These are phyloP conservation scores for Crucihimalaya himalaica DNA, from an alignment of 345 rosid genomes.

Conservation along the genomic window DNA sequence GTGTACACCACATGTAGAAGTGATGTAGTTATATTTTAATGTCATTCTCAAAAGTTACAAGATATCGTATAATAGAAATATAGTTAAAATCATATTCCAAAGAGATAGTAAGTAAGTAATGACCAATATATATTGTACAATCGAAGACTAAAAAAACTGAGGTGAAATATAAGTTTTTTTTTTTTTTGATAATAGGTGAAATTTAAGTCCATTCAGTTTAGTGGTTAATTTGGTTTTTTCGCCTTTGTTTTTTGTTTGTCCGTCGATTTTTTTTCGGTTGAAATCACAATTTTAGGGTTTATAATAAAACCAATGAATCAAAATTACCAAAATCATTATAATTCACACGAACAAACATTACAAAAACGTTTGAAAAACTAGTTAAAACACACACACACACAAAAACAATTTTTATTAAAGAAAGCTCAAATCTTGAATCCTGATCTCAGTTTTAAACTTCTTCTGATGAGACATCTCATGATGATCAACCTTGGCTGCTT, in stretches of 20 bases:
- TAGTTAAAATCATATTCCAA: neutral
- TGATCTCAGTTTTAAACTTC: slow-evolving; percentile 37
- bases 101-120: neutral
- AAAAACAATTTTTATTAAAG: slow-evolving; percentile 23
- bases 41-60: slow-evolving; percentile 5
- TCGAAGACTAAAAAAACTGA: neutral
- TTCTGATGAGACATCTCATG: slow-evolving; percentile 33
- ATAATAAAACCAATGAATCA: neutral
- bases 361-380: slow-evolving; percentile 9
- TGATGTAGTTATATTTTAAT: neutral
- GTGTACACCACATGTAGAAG: slow-evolving; percentile 10
- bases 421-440: slow-evolving; percentile 43
- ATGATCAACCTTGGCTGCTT: slow-evolving; percentile 25
- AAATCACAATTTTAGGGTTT: neutral
- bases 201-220: too few species aligned
- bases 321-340: slow-evolving; percentile 20
- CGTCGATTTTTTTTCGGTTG: neutral
- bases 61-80: neutral
- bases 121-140: neutral
- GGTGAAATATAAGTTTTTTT: neutral
- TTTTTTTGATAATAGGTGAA: too few species aligned
- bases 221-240: neutral
- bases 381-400: neutral
- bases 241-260: neutral
- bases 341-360: slow-evolving; percentile 4